phyloP scores from a whole-genome alignment of 2,329 filamentous ascomycete species.

The Diaporthe humulicola region DNA sequence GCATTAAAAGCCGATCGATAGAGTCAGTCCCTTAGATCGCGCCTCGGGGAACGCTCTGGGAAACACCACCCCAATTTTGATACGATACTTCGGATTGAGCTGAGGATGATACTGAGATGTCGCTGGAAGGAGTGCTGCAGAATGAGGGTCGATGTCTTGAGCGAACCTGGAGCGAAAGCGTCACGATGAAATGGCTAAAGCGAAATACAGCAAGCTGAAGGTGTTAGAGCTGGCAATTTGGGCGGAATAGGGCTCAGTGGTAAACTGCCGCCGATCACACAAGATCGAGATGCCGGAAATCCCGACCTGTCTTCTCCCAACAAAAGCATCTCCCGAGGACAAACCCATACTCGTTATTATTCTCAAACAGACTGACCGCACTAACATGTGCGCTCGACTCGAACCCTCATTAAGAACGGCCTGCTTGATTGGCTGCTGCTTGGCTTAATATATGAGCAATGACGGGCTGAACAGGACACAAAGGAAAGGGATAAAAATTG shows the following conservation, averaged over 20 bases:
- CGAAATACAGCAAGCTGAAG: not conserved
- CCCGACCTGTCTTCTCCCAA: not conserved
- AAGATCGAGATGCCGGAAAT: conserved; percentile 2
- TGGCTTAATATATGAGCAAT: conserved; percentile 8
- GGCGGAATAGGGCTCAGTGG: not conserved
- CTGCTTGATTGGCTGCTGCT: conserved; percentile 1
- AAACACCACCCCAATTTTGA: not conserved
- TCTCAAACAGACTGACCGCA: conserved; percentile 20
- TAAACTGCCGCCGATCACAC: not conserved
- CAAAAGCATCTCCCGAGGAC: not conserved
- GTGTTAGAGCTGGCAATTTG: not conserved
- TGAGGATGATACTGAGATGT: not conserved
- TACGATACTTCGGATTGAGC: not conserved
- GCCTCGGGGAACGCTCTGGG: not conserved
- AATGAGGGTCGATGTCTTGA: not conserved
- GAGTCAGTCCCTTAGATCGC: not conserved
- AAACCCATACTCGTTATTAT: conserved; percentile 9
- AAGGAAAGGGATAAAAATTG: not conserved
- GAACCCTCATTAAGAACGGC: not conserved
- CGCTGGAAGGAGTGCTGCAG: not conserved
- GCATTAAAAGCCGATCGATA: not conserved
- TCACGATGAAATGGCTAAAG: too few relatives aligned
- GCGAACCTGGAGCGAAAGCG: not conserved
- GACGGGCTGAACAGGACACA: not conserved
- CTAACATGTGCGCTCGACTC: not conserved